These are phyloP conservation scores for Ascochyta koolunga DNA, from an alignment of 2,329 filamentous ascomycete genomes.

Conservation along the genomic window DNA sequence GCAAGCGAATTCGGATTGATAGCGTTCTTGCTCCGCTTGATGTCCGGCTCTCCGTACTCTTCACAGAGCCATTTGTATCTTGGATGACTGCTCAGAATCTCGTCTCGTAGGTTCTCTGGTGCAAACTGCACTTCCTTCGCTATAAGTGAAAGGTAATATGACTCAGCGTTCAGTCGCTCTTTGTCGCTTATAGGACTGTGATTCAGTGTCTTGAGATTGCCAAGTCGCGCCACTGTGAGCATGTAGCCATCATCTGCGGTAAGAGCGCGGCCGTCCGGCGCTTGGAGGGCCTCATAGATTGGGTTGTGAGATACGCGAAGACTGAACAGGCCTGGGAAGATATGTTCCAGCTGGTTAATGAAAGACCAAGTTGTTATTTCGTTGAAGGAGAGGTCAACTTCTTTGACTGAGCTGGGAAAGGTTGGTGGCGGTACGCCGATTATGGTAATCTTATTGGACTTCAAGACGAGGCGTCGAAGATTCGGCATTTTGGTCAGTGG, in stretches of 20 bases:
- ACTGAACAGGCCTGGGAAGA: constrained; percentile 75
- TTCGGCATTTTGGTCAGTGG: constrained; percentile 65
- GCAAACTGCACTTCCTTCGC: constrained; percentile 72
- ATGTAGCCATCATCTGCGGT: constrained; percentile 84
- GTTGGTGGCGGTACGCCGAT: constrained; percentile 34
- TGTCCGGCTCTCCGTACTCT: constrained; percentile 73
- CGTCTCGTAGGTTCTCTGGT: constrained; percentile 58
- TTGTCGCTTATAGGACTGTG: constrained; percentile 70
- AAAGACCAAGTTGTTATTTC: constrained; percentile 68
- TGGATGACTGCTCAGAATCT: constrained; percentile 69
- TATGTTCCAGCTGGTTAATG: constrained; percentile 68
- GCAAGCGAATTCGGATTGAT: constrained; percentile 82
- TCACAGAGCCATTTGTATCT: constrained; percentile 76
- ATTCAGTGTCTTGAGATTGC: constrained; percentile 71
- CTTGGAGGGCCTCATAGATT: constrained; percentile 67
- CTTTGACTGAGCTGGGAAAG: constrained; percentile 42
- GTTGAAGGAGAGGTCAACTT: constrained; percentile 56
- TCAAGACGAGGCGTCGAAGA: constrained; percentile 64
- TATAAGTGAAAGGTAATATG: constrained; percentile 90
- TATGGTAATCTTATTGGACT: constrained; percentile 72
- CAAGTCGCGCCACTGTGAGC: constrained; percentile 80
- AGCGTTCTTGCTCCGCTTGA: constrained; percentile 55
- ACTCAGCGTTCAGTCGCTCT: constrained; percentile 85
- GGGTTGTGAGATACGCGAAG: constrained; percentile 88
- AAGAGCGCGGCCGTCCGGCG: constrained; percentile 50